Conservation (phyloP, 2,329 filamentous ascomycete genomes). For the Fusarium pseudoanthophilum region DNA sequence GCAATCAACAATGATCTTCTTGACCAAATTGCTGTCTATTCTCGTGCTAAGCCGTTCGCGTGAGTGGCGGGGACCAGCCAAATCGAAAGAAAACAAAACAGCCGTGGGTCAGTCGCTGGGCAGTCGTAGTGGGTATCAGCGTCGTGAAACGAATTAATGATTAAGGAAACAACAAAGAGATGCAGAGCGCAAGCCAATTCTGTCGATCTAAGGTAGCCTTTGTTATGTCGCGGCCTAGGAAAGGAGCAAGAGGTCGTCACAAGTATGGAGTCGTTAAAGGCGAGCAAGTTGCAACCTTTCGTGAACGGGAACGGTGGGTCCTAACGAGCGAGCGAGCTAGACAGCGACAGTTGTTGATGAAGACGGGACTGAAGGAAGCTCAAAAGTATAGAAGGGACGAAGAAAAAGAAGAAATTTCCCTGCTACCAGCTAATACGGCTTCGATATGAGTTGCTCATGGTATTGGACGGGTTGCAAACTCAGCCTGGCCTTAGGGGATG, state of each 20-base stretch:
- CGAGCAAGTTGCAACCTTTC: conserved; percentile 39
- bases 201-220: conserved; percentile 1
- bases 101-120: conserved; percentile 33
- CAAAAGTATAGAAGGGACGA: conserved; percentile 19
- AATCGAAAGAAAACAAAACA: conserved; percentile 46
- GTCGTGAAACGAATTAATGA: conserved; percentile 35
- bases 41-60: conserved; percentile 38
- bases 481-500: conserved; percentile 29
- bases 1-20: conserved; percentile 15
- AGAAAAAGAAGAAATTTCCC: conserved; percentile 30
- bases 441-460: conserved; percentile 38
- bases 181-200: not conserved
- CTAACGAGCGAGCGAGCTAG: conserved; percentile 25
- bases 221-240: conserved; percentile 4
- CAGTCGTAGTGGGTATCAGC: conserved; percentile 31
- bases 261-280: conserved; percentile 30
- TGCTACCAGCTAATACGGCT: conserved; percentile 40
- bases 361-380: conserved; percentile 15
- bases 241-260: conserved; percentile 21
- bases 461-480: conserved; percentile 28
- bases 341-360: conserved; percentile 17
- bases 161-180: conserved; percentile 29
- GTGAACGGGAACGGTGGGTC: conserved; percentile 42
- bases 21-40: conserved; percentile 29
- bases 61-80: conserved; percentile 37